Evolutionary conservation across 1,139 yeast genomes (phyloP).

Genomic region (Hemisphaericaspora xylanilytica): DNA sequence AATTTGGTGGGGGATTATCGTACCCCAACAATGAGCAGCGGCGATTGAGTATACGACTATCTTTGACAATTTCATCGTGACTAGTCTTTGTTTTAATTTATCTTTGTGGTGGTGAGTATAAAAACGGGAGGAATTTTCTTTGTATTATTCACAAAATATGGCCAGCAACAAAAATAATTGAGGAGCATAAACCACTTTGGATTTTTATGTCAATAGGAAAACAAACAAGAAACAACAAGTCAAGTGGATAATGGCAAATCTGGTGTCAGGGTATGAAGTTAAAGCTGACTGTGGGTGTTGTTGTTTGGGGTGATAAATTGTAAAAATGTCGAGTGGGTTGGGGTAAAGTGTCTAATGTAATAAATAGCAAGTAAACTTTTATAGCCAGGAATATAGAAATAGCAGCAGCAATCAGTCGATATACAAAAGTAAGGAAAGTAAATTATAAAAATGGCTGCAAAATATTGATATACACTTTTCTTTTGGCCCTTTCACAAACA

Average conservation of each 20-base stretch:
- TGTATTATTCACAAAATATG: not conserved
- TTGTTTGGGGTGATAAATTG: too few relatives aligned
- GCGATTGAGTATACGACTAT: conserved; percentile 2
- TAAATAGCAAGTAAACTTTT: too few relatives aligned
- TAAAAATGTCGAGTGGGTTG: too few relatives aligned
- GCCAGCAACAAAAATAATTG: not conserved
- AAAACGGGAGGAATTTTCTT: not conserved
- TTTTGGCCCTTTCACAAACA: too few relatives aligned
- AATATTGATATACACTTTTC: too few relatives aligned
- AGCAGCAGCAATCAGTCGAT: too few relatives aligned
- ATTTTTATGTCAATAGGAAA: not conserved
- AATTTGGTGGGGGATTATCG: conserved; percentile 2
- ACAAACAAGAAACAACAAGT: not conserved
- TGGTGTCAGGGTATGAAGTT: too few relatives aligned
- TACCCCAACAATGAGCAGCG: conserved; percentile 2
- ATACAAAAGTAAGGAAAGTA: too few relatives aligned
- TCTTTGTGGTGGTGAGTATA: not conserved
- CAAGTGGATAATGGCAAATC: not conserved
- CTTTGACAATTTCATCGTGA: conserved; percentile 4
- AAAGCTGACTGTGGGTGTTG: too few relatives aligned
- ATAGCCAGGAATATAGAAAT: too few relatives aligned
- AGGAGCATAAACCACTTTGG: not conserved
- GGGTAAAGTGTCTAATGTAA: too few relatives aligned
- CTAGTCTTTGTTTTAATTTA: not conserved
- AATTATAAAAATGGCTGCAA: too few relatives aligned